phyloP scores from a whole-genome alignment of 306 rosid genomes.

The Quercus glauca region DNA sequence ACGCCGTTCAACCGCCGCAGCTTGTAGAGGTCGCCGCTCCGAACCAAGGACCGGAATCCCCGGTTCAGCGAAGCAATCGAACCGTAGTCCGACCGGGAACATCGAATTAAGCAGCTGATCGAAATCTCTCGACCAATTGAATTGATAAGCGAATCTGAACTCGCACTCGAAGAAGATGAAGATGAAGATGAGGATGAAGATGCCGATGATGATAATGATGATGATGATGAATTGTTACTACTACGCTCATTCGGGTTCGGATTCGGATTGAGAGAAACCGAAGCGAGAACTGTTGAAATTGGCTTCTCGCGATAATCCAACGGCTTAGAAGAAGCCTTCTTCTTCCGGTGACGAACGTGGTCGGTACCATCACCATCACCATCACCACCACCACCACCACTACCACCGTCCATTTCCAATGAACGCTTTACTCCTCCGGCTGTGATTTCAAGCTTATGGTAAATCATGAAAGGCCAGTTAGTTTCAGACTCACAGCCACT shows the following conservation, averaged over 20 bases:
- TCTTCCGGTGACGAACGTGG: too few relatives aligned
- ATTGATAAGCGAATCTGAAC: constrained; percentile 25
- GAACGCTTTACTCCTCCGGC: constrained; percentile 49
- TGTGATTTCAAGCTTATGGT: constrained; percentile 36
- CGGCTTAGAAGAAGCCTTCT: constrained; percentile 21
- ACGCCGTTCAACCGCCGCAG: constrained; percentile 69
- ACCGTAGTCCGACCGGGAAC: constrained; percentile 86
- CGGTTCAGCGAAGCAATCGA: constrained; percentile 60
- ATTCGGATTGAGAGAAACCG: constrained; percentile 19
- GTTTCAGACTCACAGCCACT: constrained; percentile 59
- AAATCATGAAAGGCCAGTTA: constrained; percentile 69
- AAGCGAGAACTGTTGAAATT: too few relatives aligned
- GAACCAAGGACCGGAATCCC: constrained; percentile 61
- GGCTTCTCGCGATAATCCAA: constrained; percentile 29
- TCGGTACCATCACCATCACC: too few relatives aligned
- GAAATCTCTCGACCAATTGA: constrained; percentile 79
- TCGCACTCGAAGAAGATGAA: constrained; percentile 18
- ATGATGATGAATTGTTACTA: too few relatives aligned
- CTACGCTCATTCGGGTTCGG: too few relatives aligned
- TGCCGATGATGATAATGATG: constrained; percentile 10
- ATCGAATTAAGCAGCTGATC: constrained; percentile 64
- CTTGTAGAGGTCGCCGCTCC: constrained; percentile 70
- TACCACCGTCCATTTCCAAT: constrained; percentile 27
- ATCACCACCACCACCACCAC: too few relatives aligned
- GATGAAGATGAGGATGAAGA: constrained; percentile 49